These are phyloP conservation scores for Phaseolus lunatus DNA, from an alignment of 306 rosid genomes.

Conservation along the genomic window DNA sequence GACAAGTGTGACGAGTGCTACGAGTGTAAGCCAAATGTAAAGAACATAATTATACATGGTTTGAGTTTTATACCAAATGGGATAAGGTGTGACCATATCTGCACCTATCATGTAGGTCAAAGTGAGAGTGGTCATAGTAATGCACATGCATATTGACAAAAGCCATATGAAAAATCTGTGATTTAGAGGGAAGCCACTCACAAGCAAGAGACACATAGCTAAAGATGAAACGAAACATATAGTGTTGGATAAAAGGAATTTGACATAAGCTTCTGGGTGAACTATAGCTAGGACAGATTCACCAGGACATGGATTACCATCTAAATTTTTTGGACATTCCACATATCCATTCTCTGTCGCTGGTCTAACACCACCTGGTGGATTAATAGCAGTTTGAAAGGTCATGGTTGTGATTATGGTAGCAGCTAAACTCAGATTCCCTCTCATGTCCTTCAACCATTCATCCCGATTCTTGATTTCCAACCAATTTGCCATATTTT, in stretches of 20 bases:
- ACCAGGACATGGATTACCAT: background rate
- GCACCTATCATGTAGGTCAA: background rate
- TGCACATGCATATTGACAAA: background rate
- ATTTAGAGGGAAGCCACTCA: constrained; percentile 22
- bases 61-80: background rate
- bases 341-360: background rate
- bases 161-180: background rate
- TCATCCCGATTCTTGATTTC: background rate
- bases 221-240: constrained; percentile 18
- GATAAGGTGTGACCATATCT: background rate
- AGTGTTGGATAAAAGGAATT: constrained; percentile 12
- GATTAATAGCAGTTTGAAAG: constrained; percentile 26
- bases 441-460: constrained; percentile 38
- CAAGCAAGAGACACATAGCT: background rate
- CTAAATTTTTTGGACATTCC: background rate
- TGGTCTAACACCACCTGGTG: constrained; percentile 1
- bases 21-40: background rate
- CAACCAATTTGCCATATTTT: background rate
- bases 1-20: background rate
- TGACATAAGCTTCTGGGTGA: rapidly evolving
- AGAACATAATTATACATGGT: background rate
- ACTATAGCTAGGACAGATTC: background rate
- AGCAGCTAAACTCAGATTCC: background rate
- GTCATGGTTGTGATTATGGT: constrained; percentile 24
- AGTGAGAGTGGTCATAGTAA: background rate